Percentiles rank a stretch among this genome's conserved stretches.
Conservation (phyloP, 2,329 filamentous ascomycete species). For the Alternaria brassicicola region DNA sequence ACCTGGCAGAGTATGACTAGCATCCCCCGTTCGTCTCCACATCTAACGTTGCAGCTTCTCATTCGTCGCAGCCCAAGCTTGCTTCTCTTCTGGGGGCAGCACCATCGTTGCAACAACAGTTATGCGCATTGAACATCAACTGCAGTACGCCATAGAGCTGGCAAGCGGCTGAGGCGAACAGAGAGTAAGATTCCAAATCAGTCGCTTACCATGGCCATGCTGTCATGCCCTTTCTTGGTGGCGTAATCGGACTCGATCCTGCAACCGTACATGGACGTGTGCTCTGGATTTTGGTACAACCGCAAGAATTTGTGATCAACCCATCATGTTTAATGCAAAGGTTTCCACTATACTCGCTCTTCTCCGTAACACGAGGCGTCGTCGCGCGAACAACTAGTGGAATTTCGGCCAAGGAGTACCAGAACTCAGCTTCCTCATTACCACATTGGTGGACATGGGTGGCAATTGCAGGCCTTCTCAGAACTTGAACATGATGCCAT, state of each 20-base stretch:
- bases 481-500: background rate
- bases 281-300: background rate
- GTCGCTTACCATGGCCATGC: background rate
- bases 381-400: background rate
- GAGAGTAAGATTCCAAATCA: background rate
- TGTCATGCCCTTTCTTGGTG: background rate
- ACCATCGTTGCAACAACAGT: slow-evolving; percentile 7
- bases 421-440: background rate
- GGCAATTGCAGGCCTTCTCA: background rate
- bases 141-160: background rate
- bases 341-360: background rate
- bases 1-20: background rate
- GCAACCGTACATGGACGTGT: background rate
- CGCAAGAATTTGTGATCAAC: background rate
- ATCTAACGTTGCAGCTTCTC: slow-evolving; percentile 5
- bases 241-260: background rate
- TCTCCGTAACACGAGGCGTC: slow-evolving; percentile 4
- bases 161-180: background rate
- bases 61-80: slow-evolving; percentile 8
- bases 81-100: background rate
- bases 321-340: background rate
- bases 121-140: slow-evolving; percentile 4
- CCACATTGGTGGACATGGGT: background rate
- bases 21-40: slow-evolving; percentile 5
- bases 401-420: background rate